phyloP scores from a whole-genome alignment of 305 asterid genomes.

The Fraxinus floribunda region DNA sequence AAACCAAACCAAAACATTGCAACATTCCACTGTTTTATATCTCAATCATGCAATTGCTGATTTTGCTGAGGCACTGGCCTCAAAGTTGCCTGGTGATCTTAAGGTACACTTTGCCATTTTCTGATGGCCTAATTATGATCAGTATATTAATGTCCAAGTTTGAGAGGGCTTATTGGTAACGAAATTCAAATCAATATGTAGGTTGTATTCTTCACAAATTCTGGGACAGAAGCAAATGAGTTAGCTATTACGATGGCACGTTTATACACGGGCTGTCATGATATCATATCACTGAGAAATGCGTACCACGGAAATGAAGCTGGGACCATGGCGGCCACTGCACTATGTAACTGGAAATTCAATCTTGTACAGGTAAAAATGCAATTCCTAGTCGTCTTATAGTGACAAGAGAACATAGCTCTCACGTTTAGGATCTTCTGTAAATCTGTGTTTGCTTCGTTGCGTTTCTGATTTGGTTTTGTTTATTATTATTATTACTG shows the following conservation, averaged over 20 bases:
- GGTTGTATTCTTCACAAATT: slow-evolving; percentile 70
- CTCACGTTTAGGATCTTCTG: background rate
- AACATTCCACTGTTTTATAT: slow-evolving; percentile 71
- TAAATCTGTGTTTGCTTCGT: background rate
- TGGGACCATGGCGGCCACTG: slow-evolving; percentile 69
- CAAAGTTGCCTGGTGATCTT: slow-evolving; percentile 72
- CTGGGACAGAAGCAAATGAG: slow-evolving; percentile 74
- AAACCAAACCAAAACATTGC: slow-evolving; percentile 53
- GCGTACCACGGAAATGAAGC: slow-evolving; percentile 72
- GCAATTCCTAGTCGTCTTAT: background rate
- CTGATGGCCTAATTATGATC: background rate
- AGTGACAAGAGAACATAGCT: background rate
- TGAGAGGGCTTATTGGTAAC: background rate
- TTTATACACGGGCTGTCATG: slow-evolving; percentile 57
- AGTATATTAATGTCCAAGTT: background rate
- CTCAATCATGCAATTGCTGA: slow-evolving; percentile 69
- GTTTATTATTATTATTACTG: background rate
- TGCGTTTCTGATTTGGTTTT: background rate
- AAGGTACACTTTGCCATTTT: slow-evolving; percentile 38
- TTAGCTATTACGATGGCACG: slow-evolving; percentile 71
- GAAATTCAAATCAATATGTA: slow-evolving; percentile 17
- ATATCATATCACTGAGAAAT: slow-evolving; percentile 55
- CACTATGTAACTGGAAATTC: slow-evolving; percentile 60
- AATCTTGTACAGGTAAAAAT: slow-evolving; percentile 47
- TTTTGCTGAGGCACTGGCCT: slow-evolving; percentile 80